Conservation (phyloP, 306 rosid species). For the Mimosa pudica region DNA sequence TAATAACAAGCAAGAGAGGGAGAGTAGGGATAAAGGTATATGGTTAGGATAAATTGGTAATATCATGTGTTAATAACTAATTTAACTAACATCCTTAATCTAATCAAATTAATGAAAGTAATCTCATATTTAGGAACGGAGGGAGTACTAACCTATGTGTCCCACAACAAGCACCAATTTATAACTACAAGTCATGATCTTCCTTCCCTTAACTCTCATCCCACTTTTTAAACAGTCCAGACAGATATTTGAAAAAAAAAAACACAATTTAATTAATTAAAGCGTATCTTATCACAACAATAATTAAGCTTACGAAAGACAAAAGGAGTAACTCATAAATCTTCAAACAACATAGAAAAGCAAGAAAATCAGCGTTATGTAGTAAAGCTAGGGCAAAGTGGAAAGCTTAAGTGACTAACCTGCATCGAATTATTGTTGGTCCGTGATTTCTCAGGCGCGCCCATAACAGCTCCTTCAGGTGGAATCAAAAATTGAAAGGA, state of each 20-base stretch:
- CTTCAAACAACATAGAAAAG: constrained; percentile 31
- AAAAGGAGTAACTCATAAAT: constrained; percentile 21
- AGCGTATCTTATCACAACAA: neutral
- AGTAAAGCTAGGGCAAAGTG: constrained; percentile 47
- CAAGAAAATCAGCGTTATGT: neutral
- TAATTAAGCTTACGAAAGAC: neutral
- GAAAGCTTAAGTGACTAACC: constrained; percentile 54
- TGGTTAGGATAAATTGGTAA: no score
- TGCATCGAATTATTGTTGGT: constrained; percentile 76
- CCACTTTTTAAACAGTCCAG: neutral
- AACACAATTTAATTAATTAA: constrained; percentile 15
- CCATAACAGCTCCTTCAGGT: constrained; percentile 48
- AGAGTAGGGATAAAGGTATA: no score
- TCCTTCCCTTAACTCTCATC: neutral
- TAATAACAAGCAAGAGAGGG: no score
- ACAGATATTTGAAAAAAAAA: neutral
- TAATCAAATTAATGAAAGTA: no score
- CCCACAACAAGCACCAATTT: neutral
- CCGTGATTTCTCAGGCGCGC: constrained; percentile 83
- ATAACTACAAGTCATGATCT: neutral
- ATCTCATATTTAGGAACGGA: no score
- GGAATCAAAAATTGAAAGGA: constrained; percentile 38
- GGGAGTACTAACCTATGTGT: neutral
- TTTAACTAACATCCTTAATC: no score
- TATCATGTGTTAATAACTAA: no score